phyloP scores from a whole-genome alignment of 352 stramenopile species.

The Pythium aquatile region DNA sequence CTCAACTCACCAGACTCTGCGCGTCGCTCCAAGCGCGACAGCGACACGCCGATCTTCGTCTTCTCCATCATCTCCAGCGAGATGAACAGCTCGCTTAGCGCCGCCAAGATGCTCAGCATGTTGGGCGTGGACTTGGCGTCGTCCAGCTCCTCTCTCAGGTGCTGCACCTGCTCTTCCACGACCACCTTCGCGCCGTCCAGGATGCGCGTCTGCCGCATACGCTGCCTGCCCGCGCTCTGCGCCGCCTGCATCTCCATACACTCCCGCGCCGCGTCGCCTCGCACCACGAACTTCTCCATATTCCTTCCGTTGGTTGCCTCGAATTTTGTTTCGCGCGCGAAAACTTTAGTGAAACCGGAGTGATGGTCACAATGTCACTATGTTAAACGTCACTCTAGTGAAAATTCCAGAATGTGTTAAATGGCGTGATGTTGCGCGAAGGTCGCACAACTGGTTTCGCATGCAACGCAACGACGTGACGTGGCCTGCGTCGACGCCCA shows the following conservation, averaged over 20 bases:
- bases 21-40: constrained; percentile 39
- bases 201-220: constrained; percentile 63
- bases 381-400: neutral
- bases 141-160: constrained; percentile 68
- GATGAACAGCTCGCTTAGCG: constrained; percentile 65
- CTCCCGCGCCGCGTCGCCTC: constrained; percentile 38
- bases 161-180: constrained; percentile 58
- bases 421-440: constrained; percentile 22
- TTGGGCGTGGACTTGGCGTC: constrained; percentile 41
- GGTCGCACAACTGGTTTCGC: constrained; percentile 16
- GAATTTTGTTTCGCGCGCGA: neutral
- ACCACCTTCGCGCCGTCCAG: constrained; percentile 69
- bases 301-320: neutral
- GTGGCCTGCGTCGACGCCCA: constrained; percentile 14
- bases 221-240: constrained; percentile 27
- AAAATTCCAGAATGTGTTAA: constrained; percentile 1
- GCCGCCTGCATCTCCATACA: constrained; percentile 21
- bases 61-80: constrained; percentile 85
- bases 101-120: constrained; percentile 49
- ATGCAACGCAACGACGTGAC: constrained; percentile 1
- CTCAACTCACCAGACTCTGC: constrained; percentile 29
- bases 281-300: constrained; percentile 71
- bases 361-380: constrained; percentile 19
- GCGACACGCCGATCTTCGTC: constrained; percentile 45
- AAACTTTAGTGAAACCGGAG: constrained; percentile 5